Evolutionary conservation across 345 rosid species (phyloP).

Genomic region (Arabidopsis thaliana): DNA sequence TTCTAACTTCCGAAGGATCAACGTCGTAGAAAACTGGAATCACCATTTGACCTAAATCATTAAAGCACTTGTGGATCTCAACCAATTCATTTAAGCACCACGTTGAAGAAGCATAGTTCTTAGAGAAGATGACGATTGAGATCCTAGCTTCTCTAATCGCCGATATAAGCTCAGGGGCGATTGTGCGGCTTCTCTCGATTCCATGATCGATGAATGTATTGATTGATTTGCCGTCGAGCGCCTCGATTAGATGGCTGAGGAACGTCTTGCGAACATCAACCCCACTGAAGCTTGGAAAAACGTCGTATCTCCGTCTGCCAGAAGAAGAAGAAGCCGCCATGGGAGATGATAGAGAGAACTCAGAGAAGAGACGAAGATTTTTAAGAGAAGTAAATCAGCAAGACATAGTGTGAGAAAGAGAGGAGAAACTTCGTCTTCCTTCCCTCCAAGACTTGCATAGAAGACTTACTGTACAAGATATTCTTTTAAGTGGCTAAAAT

Average conservation of each 20-base stretch:
- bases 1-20: constrained; percentile 27
- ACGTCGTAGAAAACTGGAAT: constrained; percentile 26
- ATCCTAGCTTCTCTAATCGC: constrained; percentile 1
- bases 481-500: no score
- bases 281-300: not conserved
- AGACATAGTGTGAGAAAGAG: no score
- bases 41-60: not conserved
- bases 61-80: not conserved
- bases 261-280: not conserved
- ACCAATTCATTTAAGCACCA: constrained; percentile 22
- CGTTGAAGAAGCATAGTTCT: constrained; percentile 3
- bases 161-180: not conserved
- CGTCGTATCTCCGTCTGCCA: not conserved
- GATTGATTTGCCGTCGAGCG: not conserved
- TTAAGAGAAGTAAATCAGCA: no score
- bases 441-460: no score
- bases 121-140: constrained; percentile 4
- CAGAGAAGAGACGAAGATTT: no score
- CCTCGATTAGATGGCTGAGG: constrained; percentile 11
- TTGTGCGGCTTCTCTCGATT: constrained; percentile 7
- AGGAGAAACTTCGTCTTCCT: no score
- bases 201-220: not conserved
- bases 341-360: no score
- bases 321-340: not conserved
- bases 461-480: no score